Base-by-base conservation (phyloP, 2,329 filamentous ascomycete species). In the Colletotrichum navitas region DNA sequence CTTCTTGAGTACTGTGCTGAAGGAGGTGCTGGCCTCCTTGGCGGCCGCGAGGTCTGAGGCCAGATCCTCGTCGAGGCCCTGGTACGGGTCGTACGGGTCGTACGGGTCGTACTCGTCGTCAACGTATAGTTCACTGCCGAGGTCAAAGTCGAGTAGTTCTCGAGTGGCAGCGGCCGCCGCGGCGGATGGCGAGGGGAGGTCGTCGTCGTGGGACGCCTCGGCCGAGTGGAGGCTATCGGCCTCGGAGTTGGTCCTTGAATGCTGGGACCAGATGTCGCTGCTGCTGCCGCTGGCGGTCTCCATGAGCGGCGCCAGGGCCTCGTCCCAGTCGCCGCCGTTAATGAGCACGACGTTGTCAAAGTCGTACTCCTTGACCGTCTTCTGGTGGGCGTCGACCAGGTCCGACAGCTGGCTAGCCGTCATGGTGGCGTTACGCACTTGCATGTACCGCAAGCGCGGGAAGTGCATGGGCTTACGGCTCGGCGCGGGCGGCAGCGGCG, bases 281-380 rank as follows among this genome's bases (percentile, higher is more conserved):
- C 79, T 84, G 76, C 78, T 83, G 73, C 58, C 58, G 45, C 21
- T n/a, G 29, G 43, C 26, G 26, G 56, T 10, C 59, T 85, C 77
- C 77, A 88, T 89, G 68, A 97, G 83, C 1, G 93, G 92, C 49
- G 90, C 89, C n/a, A 97, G 87, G 0, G 93, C 94, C 39, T 94
- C 91, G 70, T 96, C 92, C 94, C 94, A 97, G 68, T 86, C 91
- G 36, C 92, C 94, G 43, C 85, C 85, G 72, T 88, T 87, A 62
- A 90, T 86, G 54, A 97, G 86, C 39, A 88, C 85, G 24, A 95
- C 90, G 73, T 93, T 91, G 78, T 94, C 91, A 79, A 97, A 94
- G 79, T 94, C 91, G 77, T 95, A 94, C 77, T 95, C 92, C 74
- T 88, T 86, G 56, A 97, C 88, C 0, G 90, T 91, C 66, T 85